A percentile compares a stretch with the other conserved stretches of the same genome.
phyloP scores from a whole-genome alignment of 345 rosid genomes.

The Hevea brasiliensis region DNA sequence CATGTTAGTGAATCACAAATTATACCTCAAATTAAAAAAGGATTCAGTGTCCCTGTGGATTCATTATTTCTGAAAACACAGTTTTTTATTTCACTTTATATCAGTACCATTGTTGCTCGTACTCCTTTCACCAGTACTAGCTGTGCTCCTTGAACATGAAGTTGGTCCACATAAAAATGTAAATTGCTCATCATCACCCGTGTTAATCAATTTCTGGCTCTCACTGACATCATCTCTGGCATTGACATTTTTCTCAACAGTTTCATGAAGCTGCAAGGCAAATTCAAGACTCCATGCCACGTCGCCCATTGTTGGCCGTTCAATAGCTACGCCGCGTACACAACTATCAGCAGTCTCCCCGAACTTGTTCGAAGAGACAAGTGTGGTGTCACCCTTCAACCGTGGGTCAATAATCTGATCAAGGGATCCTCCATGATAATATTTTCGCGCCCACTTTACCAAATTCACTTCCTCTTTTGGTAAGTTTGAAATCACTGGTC shows the following conservation, averaged over 20 bases:
- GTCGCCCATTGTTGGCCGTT: slow-evolving; percentile 17
- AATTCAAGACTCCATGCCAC: slow-evolving; percentile 25
- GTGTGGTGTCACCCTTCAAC: slow-evolving; percentile 32
- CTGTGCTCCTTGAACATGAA: slow-evolving; percentile 6
- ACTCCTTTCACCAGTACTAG: too few relatives aligned
- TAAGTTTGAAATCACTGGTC: slow-evolving; percentile 19
- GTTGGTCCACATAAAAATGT: slow-evolving; percentile 9
- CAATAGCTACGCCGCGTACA: slow-evolving; percentile 17
- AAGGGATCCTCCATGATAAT: slow-evolving; percentile 21
- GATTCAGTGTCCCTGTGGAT: too few relatives aligned
- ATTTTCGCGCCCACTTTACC: slow-evolving; percentile 34
- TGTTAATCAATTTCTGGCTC: not conserved
- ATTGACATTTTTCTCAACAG: slow-evolving; percentile 1
- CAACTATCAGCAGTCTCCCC: slow-evolving; percentile 39
- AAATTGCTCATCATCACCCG: slow-evolving; percentile 18
- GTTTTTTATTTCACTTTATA: too few relatives aligned
- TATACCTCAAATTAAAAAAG: too few relatives aligned
- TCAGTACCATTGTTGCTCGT: too few relatives aligned
- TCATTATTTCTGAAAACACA: too few relatives aligned
- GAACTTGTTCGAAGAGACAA: slow-evolving; percentile 35
- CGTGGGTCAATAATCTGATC: slow-evolving; percentile 36
- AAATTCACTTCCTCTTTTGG: slow-evolving; percentile 28
- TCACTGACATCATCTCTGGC: not conserved
- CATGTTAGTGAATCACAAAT: too few relatives aligned
- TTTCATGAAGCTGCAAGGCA: slow-evolving; percentile 19